Percentiles rank a stretch among this genome's conserved stretches.
Conservation (phyloP, 495 filamentous ascomycete genomes). For the Tuber indicum region DNA sequence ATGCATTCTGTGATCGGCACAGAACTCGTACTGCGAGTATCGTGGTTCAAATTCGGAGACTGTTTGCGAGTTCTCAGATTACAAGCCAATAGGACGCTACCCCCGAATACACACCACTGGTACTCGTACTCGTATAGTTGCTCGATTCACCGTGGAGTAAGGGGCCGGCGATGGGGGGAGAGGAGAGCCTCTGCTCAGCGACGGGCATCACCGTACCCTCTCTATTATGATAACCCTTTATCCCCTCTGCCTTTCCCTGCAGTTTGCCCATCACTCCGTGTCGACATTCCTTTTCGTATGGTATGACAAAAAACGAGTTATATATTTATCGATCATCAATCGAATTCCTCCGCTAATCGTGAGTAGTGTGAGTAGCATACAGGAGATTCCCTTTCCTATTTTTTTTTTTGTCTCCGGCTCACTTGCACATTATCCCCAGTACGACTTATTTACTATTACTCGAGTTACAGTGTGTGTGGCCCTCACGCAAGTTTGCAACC, state of each 20-base stretch:
- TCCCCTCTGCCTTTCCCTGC: not conserved
- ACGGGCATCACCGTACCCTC: not conserved
- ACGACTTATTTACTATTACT: too few relatives aligned
- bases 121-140: too few relatives aligned
- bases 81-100: not conserved
- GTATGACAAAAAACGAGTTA: not conserved
- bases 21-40: not conserved
- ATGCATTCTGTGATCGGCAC: not conserved
- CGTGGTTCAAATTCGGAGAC: not conserved
- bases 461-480: too few relatives aligned
- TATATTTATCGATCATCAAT: too few relatives aligned
- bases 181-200: not conserved
- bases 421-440: too few relatives aligned
- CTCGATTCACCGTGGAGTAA: not conserved
- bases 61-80: not conserved
- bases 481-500: too few relatives aligned
- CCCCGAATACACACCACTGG: too few relatives aligned
- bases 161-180: not conserved
- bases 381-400: too few relatives aligned
- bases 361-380: too few relatives aligned
- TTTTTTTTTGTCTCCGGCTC: too few relatives aligned
- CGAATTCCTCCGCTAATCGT: too few relatives aligned
- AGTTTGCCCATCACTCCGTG: not conserved
- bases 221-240: not conserved
- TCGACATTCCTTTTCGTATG: not conserved